Percentiles rank a stretch among this genome's conserved stretches.
phyloP scores from a whole-genome alignment of 805 yeast genomes.

The Candida nemodendra region DNA sequence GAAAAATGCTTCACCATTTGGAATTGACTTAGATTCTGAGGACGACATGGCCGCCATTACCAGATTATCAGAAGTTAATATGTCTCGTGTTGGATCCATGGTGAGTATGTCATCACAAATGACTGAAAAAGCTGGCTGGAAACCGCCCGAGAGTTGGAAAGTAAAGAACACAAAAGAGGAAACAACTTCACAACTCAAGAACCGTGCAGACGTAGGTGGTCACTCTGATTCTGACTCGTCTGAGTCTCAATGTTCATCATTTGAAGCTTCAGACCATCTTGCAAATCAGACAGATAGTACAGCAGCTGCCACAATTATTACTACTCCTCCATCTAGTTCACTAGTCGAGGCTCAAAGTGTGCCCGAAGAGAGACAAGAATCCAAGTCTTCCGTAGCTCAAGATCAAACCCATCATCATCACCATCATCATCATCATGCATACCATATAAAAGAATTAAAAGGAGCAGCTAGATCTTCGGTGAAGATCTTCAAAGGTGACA shows the following conservation, averaged over 20 bases:
- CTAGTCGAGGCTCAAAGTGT: conserved; percentile 8
- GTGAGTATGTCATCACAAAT: conserved; percentile 15
- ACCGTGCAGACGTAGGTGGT: conserved; percentile 5
- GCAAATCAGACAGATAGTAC: too few relatives aligned
- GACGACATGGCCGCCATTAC: conserved; percentile 22
- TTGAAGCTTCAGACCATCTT: conserved; percentile 12
- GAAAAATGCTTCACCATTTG: conserved; percentile 12
- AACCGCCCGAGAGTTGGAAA: conserved; percentile 63
- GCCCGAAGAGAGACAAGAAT: conserved; percentile 5
- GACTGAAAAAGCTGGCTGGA: conserved; percentile 37
- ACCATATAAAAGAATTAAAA: conserved; percentile 24
- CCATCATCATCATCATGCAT: conserved; percentile 17
- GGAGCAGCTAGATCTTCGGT: conserved; percentile 39
- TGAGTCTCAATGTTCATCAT: conserved; percentile 8
- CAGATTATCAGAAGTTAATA: conserved; percentile 14
- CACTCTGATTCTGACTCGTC: conserved; percentile 18
- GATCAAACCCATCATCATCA: conserved; percentile 14
- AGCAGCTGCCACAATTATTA: conserved; percentile 11
- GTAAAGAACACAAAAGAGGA: conserved; percentile 37
- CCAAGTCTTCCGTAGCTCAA: conserved; percentile 4
- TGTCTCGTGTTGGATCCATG: conserved; percentile 26
- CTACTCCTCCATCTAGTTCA: conserved; percentile 6
- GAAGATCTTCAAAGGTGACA: conserved; percentile 79
- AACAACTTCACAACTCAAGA: conserved; percentile 2
- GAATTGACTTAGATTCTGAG: conserved; percentile 27